phyloP scores from a whole-genome alignment of 1,284 basidiomycete species.

The Pseudozyma tsukubaensis region DNA sequence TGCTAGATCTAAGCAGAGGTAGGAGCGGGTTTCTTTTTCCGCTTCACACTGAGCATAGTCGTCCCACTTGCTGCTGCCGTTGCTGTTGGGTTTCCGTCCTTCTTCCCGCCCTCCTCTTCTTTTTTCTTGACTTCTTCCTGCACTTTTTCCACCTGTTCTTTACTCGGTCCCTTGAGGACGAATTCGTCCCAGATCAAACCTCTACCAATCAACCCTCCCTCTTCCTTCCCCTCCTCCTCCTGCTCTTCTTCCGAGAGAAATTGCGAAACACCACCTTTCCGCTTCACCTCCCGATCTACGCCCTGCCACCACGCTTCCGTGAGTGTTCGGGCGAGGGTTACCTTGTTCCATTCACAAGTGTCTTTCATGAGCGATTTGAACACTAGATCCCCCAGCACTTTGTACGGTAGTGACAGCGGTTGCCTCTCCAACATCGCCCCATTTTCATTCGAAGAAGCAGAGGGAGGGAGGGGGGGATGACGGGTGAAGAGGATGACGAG shows the following conservation, averaged over 20 bases:
- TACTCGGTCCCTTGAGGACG: slow-evolving; percentile 22
- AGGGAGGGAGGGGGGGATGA: not conserved
- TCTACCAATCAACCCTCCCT: slow-evolving; percentile 21
- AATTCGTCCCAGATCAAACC: slow-evolving; percentile 47
- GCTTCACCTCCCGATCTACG: slow-evolving; percentile 46
- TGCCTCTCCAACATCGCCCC: slow-evolving; percentile 19
- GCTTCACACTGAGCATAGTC: slow-evolving; percentile 47
- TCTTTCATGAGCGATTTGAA: slow-evolving; percentile 60
- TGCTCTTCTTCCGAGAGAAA: not conserved
- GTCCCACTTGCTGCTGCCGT: slow-evolving; percentile 1
- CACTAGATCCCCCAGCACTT: slow-evolving; percentile 52
- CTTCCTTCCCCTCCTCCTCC: slow-evolving; percentile 5
- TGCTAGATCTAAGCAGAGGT: no score
- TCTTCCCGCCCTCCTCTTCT: not conserved
- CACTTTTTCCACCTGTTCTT: slow-evolving; percentile 20
- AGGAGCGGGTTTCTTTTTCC: slow-evolving; percentile 44
- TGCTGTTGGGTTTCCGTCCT: not conserved
- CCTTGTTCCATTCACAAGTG: slow-evolving; percentile 58
- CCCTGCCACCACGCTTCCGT: slow-evolving; percentile 51
- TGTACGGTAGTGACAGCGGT: slow-evolving; percentile 53
- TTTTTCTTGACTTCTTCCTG: slow-evolving; percentile 14
- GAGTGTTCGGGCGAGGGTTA: slow-evolving; percentile 20
- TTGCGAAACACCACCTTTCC: slow-evolving; percentile 50
- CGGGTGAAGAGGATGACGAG: slow-evolving; percentile 58
- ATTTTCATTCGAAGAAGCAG: not conserved